phyloP scores from a whole-genome alignment of 164 flowering plant genomes.

The Echeveria elegans region DNA sequence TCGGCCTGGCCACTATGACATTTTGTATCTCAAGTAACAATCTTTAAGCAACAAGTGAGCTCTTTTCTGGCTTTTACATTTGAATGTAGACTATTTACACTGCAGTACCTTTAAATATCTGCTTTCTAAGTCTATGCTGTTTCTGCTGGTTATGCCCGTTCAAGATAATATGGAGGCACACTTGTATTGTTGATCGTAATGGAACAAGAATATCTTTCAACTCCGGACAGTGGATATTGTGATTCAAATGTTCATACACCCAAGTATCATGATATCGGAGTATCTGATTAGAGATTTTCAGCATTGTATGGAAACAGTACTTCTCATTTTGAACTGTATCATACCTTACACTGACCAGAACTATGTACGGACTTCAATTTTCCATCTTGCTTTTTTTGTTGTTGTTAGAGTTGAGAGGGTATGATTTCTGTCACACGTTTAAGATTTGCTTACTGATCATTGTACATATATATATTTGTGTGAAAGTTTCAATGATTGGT shows the following conservation, averaged over 20 bases:
- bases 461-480: too few species aligned
- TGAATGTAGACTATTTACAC: neutral
- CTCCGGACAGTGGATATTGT: neutral
- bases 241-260: neutral
- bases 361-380: neutral
- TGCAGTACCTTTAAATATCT: too few species aligned
- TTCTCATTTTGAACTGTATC: neutral
- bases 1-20: conserved; percentile 96
- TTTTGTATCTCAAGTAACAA: conserved; percentile 64
- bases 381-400: too few species aligned
- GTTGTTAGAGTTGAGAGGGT: too few species aligned
- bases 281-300: neutral
- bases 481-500: too few species aligned
- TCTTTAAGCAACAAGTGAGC: conserved; percentile 20
- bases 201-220: neutral
- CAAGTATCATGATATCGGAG: neutral
- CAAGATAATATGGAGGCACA: neutral
- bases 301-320: neutral
- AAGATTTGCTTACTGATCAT: too few species aligned
- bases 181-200: neutral
- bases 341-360: neutral
- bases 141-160: neutral
- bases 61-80: neutral
- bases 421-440: too few species aligned
- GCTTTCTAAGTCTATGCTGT: neutral